Percentiles rank a stretch among this genome's conserved stretches.
These are phyloP conservation scores for Thelephora ganbajun DNA, from an alignment of 768 basidiomycete genomes.

Conservation along the genomic window DNA sequence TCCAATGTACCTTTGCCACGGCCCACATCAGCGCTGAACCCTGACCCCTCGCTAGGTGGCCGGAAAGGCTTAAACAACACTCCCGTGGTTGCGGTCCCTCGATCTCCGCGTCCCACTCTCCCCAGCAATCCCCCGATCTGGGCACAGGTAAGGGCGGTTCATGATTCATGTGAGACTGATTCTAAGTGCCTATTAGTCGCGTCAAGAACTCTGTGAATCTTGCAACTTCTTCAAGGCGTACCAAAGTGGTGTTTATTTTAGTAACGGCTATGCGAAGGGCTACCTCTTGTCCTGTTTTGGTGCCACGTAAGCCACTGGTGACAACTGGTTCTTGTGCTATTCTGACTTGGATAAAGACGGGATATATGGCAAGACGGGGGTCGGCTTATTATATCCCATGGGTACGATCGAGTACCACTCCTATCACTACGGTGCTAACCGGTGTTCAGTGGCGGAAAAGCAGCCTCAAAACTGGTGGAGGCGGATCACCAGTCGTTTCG, in stretches of 20 bases:
- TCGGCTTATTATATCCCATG: slow-evolving; percentile 69
- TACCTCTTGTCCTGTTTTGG: slow-evolving; percentile 66
- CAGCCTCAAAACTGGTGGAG: slow-evolving; percentile 35
- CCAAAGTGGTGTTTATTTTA: slow-evolving; percentile 68
- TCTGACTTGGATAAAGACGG: slow-evolving; percentile 28
- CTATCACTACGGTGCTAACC: background rate
- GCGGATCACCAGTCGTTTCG: slow-evolving; percentile 56
- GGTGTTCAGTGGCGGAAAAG: slow-evolving; percentile 48
- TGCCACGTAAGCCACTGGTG: slow-evolving; percentile 31
- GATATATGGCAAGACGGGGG: slow-evolving; percentile 55
- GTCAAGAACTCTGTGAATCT: slow-evolving; percentile 76
- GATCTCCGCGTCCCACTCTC: slow-evolving; percentile 8
- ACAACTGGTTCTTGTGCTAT: slow-evolving; percentile 3
- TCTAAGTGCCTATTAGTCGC: slow-evolving; percentile 31
- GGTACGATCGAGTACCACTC: slow-evolving; percentile 29
- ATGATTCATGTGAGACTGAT: background rate
- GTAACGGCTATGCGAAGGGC: slow-evolving; percentile 47
- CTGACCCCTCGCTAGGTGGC: no score
- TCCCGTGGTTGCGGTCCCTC: no score
- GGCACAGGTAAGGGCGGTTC: slow-evolving; percentile 24
- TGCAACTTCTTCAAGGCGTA: slow-evolving; percentile 64
- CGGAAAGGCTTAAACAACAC: no score
- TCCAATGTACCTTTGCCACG: no score
- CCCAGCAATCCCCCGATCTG: slow-evolving; percentile 24
- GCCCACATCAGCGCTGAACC: no score